Evolutionary conservation across 164 flowering plant genomes (phyloP).

Genomic region (Magnolia kwangsiensis): DNA sequence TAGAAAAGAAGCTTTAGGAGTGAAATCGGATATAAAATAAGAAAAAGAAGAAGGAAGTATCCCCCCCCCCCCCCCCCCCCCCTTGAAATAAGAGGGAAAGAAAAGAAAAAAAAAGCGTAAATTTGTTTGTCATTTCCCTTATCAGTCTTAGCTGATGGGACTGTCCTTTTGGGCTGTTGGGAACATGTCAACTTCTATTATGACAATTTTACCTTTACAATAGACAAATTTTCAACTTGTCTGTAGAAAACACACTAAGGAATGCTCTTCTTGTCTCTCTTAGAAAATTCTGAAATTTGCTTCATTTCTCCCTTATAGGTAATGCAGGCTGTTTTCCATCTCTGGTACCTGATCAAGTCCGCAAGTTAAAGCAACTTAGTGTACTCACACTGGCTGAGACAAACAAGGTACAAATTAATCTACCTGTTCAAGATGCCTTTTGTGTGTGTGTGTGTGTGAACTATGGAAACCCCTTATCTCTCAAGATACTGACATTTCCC

Average conservation of each 20-base stretch:
- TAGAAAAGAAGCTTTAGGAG: no score
- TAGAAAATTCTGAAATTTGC: neutral
- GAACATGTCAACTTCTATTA: neutral
- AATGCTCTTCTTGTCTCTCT: neutral
- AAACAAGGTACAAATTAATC: conserved; percentile 39
- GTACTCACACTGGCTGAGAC: conserved; percentile 74
- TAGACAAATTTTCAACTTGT: neutral
- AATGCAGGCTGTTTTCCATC: conserved; percentile 47
- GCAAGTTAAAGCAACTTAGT: conserved; percentile 88
- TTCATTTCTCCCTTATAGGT: conserved; percentile 30
- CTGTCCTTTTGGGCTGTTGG: no score
- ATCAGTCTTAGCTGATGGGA: no score
- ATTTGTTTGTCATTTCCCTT: no score
- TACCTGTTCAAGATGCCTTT: neutral
- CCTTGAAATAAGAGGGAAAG: no score
- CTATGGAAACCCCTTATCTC: neutral
- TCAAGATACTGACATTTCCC: neutral
- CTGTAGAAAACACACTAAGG: neutral
- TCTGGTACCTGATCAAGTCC: conserved; percentile 80
- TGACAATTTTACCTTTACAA: neutral
- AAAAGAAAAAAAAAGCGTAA: no score
- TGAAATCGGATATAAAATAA: no score
- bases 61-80: no score
- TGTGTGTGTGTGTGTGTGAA: neutral
- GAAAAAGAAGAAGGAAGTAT: no score